These are phyloP conservation scores for Lachancea quebecensis DNA, from an alignment of 805 yeast species.

Conservation along the genomic window DNA sequence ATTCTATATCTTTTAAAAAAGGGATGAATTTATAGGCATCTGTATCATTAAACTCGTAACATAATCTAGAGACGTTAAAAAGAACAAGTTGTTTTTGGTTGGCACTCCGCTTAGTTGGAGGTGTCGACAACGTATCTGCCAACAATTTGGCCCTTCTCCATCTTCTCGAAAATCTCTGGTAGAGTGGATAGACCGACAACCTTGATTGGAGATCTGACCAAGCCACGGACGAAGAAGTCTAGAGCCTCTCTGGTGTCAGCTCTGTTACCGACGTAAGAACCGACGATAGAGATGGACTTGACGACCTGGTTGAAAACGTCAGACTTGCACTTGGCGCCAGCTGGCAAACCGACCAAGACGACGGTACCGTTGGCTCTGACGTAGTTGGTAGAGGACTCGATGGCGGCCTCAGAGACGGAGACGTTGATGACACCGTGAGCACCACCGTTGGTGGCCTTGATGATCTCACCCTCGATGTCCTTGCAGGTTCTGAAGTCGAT, in stretches of 20 bases:
- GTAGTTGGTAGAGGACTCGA: constrained; percentile 52
- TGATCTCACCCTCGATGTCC: constrained; percentile 50
- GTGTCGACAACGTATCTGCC: constrained; percentile 85
- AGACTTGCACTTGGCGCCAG: constrained; percentile 64
- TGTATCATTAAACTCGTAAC: constrained; percentile 4
- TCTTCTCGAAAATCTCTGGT: constrained; percentile 58
- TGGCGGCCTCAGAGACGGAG: constrained; percentile 65
- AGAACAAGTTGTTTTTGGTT: not conserved
- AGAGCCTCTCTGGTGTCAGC: constrained; percentile 77
- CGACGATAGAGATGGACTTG: constrained; percentile 63
- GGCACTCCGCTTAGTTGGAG: constrained; percentile 36
- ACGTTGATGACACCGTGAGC: constrained; percentile 73
- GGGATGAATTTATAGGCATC: not conserved
- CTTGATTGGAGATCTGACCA: constrained; percentile 62
- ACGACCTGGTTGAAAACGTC: constrained; percentile 70
- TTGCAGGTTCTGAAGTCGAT: constrained; percentile 51
- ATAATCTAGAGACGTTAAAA: not conserved
- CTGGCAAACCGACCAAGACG: constrained; percentile 71
- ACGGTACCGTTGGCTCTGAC: constrained; percentile 64
- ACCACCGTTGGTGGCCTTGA: constrained; percentile 60
- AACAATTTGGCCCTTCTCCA: constrained; percentile 75
- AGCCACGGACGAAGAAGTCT: constrained; percentile 62
- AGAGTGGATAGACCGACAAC: constrained; percentile 67
- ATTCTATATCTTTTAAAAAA: not conserved
- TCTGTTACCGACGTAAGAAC: constrained; percentile 86